phyloP scores from a whole-genome alignment of 1,284 basidiomycete genomes.

The Grifola frondosa region DNA sequence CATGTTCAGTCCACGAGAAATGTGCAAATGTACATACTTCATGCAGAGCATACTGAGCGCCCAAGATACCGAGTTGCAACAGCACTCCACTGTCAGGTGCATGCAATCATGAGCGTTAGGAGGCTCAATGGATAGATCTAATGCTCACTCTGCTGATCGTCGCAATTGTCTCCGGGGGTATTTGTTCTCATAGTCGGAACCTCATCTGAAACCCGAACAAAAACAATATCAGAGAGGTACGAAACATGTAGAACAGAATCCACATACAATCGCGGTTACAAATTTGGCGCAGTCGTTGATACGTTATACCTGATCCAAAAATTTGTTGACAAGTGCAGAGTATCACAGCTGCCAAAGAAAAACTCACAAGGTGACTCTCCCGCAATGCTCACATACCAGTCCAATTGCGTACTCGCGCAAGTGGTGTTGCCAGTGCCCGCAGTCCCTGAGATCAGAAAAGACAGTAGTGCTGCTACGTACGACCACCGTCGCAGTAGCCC shows the following conservation, averaged over 20 bases:
- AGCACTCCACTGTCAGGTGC: slow-evolving; percentile 12
- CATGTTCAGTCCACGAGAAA: neutral
- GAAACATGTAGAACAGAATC: no score
- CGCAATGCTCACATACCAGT: slow-evolving; percentile 17
- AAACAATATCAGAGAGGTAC: no score
- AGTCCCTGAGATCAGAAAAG: no score
- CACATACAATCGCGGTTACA: slow-evolving; percentile 20
- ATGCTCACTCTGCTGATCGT: slow-evolving; percentile 17
- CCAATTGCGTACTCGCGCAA: slow-evolving; percentile 15
- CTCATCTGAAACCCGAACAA: no score
- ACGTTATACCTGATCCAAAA: slow-evolving; percentile 13
- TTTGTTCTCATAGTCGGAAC: slow-evolving; percentile 7
- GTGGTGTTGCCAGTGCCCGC: slow-evolving; percentile 14
- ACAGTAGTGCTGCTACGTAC: no score
- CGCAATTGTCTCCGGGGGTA: slow-evolving; percentile 19
- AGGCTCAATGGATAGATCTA: neutral
- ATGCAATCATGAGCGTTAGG: neutral
- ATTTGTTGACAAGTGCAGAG: neutral
- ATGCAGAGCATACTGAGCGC: slow-evolving; percentile 23
- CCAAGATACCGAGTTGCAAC: slow-evolving; percentile 20
- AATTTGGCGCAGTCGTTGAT: slow-evolving; percentile 17
- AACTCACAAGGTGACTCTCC: slow-evolving; percentile 20
- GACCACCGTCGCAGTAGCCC: no score
- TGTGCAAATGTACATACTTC: slow-evolving; percentile 13
- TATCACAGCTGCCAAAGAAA: neutral